Base-by-base conservation (phyloP, 1,284 basidiomycete genomes). In the Sparassis latifolia region DNA sequence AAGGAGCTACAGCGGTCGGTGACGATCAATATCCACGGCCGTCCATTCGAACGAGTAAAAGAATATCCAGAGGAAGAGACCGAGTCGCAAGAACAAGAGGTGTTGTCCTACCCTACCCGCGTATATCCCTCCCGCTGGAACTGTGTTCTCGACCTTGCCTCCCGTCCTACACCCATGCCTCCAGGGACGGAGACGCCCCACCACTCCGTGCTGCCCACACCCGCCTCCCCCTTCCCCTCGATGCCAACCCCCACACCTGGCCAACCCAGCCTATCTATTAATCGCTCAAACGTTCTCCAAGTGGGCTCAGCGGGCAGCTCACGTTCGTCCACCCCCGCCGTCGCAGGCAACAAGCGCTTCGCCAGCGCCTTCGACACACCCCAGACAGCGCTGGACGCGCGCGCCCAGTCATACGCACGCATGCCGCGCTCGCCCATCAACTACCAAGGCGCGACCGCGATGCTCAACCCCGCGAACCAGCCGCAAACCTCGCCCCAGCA, bases 121-220 rank as follows among this genome's bases (percentile, higher is more conserved):
- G 71, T 79, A 0, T 95, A 94, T 66, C 79, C 82, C 0, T 92
- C 89, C 0, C 73, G 84, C 29, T 95, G 92, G 92, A 94, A 92
- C 58, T 92, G 89, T 55, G 72, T 87, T 1, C 80, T 96, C 32
- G 90, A 94, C 62, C 74, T 95, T 9, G 76, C 86, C 0, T 69
- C 79, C 10, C 64, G 45, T 52, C 53, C n/a, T 57, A 42, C 53
- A 2, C 52, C 43, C 5, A 50, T 41, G 29, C 45, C 12, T 37
- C 52, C 49, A 5, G 52, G 50, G 10, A 51, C 47, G 4, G 57
- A 62, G 9, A 47, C 50, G 39, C 60, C 55, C 7, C 69, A 69
- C 42, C 73, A 70, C 5, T 81, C 72, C 47, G 80, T 74, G 2
- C 71, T 89, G 12, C 87, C 86, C 0, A 82, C 85, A 48, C 86